Evolutionary conservation across 164 flowering plant genomes (phyloP).

Genomic region (Litsea cubeba): DNA sequence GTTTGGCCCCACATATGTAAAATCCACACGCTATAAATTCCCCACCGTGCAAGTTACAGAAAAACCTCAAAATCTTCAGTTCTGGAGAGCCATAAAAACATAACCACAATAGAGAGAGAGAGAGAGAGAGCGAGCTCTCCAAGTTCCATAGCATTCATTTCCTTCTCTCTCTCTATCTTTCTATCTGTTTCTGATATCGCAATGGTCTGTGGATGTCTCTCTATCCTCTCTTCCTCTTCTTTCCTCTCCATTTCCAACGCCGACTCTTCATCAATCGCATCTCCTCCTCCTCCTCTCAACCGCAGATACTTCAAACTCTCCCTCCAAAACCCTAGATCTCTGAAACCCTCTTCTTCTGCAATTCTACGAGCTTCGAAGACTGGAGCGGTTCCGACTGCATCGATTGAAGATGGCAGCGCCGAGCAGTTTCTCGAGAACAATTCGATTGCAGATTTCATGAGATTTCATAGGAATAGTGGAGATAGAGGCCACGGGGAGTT

Average conservation of each 20-base stretch:
- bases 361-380: constrained; percentile 10
- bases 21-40: no score
- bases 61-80: no score
- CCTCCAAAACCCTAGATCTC: constrained; percentile 6
- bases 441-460: constrained; percentile 90
- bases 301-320: constrained; percentile 9
- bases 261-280: constrained; percentile 4
- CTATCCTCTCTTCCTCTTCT: constrained; percentile 34
- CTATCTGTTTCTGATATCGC: background rate
- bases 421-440: constrained; percentile 52
- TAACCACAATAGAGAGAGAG: no score
- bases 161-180: background rate
- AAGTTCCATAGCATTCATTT: no score
- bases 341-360: background rate
- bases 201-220: constrained; percentile 37
- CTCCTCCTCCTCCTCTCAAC: constrained; percentile 3
- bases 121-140: no score
- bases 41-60: no score
- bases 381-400: constrained; percentile 15
- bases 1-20: no score
- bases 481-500: constrained; percentile 41
- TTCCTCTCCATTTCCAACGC: constrained; percentile 27
- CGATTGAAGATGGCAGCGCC: constrained; percentile 39
- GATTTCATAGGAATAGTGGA: constrained; percentile 39
- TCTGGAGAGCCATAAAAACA: no score